Evolutionary conservation across 805 yeast species (phyloP).

Genomic region (Candida ascalaphidarum): DNA sequence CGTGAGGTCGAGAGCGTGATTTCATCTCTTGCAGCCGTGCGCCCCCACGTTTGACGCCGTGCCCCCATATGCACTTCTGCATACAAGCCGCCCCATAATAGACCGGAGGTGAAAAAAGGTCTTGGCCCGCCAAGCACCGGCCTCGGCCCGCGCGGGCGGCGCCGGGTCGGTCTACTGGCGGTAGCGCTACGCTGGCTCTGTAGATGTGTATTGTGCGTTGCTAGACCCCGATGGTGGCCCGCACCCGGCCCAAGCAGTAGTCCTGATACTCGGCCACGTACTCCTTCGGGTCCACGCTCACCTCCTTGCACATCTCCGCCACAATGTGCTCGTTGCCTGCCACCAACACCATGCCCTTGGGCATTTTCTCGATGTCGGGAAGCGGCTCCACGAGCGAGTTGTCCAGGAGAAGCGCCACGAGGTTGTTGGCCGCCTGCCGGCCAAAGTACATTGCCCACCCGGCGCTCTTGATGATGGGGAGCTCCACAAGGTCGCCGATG

Average conservation of each 20-base stretch:
- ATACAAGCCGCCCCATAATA: too few species aligned
- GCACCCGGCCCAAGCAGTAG: slow-evolving; percentile 32
- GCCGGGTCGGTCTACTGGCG: too few species aligned
- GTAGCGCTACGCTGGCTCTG: too few species aligned
- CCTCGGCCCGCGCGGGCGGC: too few species aligned
- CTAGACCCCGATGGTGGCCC: slow-evolving; percentile 23
- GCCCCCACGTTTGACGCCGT: too few species aligned
- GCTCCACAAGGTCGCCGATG: slow-evolving; percentile 31
- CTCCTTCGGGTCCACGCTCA: slow-evolving; percentile 21
- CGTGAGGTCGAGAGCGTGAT: too few species aligned
- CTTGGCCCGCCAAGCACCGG: too few species aligned
- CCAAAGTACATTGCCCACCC: slow-evolving; percentile 40
- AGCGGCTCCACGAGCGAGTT: slow-evolving; percentile 22
- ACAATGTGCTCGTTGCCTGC: slow-evolving; percentile 31
- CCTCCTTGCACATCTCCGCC: slow-evolving; percentile 25
- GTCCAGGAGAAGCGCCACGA: slow-evolving; percentile 19
- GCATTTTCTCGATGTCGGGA: slow-evolving; percentile 24
- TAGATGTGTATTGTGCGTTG: too few species aligned
- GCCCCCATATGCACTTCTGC: too few species aligned
- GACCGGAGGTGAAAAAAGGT: too few species aligned
- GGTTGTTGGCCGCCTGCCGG: slow-evolving; percentile 28
- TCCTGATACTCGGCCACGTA: slow-evolving; percentile 32
- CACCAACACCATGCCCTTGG: slow-evolving; percentile 33
- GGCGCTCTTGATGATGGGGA: slow-evolving; percentile 33
- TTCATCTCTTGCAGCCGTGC: too few species aligned